Evolutionary conservation across 2,329 filamentous ascomycete genomes (phyloP).

Genomic region (Fusarium compactum): DNA sequence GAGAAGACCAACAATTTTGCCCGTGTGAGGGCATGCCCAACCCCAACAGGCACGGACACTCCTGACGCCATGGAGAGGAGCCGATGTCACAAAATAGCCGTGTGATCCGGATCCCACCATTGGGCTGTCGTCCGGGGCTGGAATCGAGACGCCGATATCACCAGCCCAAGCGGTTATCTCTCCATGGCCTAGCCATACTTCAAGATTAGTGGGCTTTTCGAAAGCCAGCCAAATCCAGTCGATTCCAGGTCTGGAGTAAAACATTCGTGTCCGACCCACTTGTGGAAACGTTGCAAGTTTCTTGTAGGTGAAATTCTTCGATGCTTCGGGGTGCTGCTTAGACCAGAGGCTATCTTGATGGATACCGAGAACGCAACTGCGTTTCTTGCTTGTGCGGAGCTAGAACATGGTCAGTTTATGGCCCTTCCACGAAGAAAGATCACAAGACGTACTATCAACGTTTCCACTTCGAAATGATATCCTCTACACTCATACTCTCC

Average conservation of each 20-base stretch:
- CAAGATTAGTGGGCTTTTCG: rapidly evolving
- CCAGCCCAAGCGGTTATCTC: rapidly evolving
- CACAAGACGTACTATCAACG: too few relatives aligned
- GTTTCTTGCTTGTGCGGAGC: not conserved
- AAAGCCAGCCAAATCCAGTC: not conserved
- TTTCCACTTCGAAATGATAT: too few relatives aligned
- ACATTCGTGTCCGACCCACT: not conserved
- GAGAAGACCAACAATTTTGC: not conserved
- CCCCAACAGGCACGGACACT: too few relatives aligned
- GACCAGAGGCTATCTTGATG: not conserved
- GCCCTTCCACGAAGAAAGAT: too few relatives aligned
- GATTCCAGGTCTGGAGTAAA: not conserved
- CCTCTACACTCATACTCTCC: too few relatives aligned
- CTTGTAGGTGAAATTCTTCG: not conserved
- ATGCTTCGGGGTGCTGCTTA: rapidly evolving
- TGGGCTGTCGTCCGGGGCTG: too few relatives aligned
- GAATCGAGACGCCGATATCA: not conserved
- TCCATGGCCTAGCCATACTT: rapidly evolving
- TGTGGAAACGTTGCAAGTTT: not conserved
- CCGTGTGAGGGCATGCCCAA: too few relatives aligned
- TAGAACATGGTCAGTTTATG: not conserved
- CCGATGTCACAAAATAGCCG: not conserved
- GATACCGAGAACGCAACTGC: not conserved
- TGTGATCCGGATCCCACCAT: too few relatives aligned
- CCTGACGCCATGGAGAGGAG: not conserved